These are phyloP conservation scores for Porphyrellus cyaneotinctus DNA, from an alignment of 768 basidiomycete genomes.

Conservation along the genomic window DNA sequence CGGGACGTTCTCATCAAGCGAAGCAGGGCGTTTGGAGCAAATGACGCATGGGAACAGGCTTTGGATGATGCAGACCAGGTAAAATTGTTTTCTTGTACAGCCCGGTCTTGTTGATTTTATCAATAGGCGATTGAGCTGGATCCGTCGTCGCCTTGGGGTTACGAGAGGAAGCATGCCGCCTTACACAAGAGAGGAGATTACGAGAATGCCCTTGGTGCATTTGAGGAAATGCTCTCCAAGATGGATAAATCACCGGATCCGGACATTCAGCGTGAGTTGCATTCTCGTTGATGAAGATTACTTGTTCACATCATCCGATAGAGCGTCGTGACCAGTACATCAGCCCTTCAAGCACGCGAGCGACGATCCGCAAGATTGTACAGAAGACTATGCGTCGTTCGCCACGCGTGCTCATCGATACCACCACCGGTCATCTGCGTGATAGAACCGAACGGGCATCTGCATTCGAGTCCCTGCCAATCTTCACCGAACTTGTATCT, in stretches of 20 bases:
- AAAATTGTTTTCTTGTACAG: not conserved
- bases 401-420: not conserved
- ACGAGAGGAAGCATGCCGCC: not conserved
- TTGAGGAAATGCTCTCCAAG: not conserved
- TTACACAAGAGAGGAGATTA: not conserved
- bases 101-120: not conserved
- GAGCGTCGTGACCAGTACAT: not conserved
- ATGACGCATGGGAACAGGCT: not conserved
- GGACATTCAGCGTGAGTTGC: not conserved
- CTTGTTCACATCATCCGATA: not conserved
- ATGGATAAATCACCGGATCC: not conserved
- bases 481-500: not conserved
- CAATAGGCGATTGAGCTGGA: not conserved
- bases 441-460: not conserved
- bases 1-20: not conserved
- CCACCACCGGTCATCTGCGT: not conserved
- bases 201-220: not conserved
- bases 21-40: not conserved
- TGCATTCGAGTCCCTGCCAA: not conserved
- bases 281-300: not conserved
- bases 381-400: not conserved
- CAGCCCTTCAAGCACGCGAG: not conserved
- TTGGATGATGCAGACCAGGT: not conserved
- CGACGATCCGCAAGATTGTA: not conserved
- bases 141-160: not conserved